These are phyloP conservation scores for Kwoniella europaea DNA, from an alignment of 768 basidiomycete species.

Conservation along the genomic window DNA sequence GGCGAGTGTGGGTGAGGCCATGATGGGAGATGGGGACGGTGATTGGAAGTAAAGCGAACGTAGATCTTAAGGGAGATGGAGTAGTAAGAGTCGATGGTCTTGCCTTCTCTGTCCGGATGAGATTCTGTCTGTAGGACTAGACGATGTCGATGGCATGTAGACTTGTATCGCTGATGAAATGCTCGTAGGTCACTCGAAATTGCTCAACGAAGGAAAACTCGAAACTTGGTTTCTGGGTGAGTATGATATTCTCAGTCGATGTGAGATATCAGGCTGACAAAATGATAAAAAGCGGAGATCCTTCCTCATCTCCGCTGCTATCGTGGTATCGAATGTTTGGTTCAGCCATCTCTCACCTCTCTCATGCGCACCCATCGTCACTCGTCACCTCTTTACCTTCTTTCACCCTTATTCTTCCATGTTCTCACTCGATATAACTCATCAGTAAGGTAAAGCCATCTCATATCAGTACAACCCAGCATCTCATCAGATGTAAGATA, in stretches of 20 bases:
- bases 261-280: constrained; percentile 12
- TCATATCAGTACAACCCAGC: neutral
- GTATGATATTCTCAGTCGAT: constrained; percentile 1
- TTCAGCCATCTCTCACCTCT: constrained; percentile 15
- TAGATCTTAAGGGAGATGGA: too few relatives aligned
- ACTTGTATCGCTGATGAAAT: neutral
- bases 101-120: too few relatives aligned
- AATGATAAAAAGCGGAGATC: neutral
- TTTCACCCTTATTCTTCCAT: constrained; percentile 6
- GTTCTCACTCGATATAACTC: constrained; percentile 10
- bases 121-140: too few relatives aligned
- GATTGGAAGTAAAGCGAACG: too few relatives aligned
- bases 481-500: neutral
- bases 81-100: too few relatives aligned
- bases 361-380: constrained; percentile 1
- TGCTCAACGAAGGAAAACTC: neutral
- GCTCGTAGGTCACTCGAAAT: neutral
- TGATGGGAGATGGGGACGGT: neutral
- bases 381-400: neutral
- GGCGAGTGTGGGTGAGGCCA: constrained; percentile 21
- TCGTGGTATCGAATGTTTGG: neutral
- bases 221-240: constrained; percentile 1
- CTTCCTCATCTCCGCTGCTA: neutral
- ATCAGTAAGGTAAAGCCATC: constrained; percentile 14
- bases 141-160: too few relatives aligned